Evolutionary conservation across 177 flowering plant species (phyloP).

Genomic region (Vitis hybrid): DNA sequence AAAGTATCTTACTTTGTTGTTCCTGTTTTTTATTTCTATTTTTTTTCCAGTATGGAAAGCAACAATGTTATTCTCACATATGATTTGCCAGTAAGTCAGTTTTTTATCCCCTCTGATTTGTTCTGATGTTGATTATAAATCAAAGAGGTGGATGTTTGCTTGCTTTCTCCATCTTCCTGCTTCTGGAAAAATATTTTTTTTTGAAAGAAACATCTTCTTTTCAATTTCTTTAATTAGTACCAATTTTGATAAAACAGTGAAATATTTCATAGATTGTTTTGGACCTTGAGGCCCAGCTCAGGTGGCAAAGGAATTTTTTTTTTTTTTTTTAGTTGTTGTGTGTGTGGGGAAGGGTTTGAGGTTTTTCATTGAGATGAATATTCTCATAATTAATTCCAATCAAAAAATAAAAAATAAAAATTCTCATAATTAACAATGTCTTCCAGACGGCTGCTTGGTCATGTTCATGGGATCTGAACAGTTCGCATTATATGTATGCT

Average conservation of each 20-base stretch:
- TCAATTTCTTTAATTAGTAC: background rate
- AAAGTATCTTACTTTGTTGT: conserved; percentile 6
- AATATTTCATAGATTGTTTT: background rate
- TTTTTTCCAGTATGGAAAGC: conserved; percentile 67
- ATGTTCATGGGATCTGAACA: conserved; percentile 77
- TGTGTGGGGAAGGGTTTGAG: no score
- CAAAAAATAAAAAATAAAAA: no score
- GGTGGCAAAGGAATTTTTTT: no score
- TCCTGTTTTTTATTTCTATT: background rate
- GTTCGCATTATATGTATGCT: conserved; percentile 59
- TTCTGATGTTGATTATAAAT: background rate
- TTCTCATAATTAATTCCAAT: background rate
- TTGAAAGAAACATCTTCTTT: background rate
- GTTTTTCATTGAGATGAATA: no score
- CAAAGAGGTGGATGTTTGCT: background rate
- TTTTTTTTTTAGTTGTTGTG: background rate
- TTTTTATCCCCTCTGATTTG: background rate
- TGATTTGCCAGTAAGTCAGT: conserved; percentile 71
- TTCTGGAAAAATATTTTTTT: background rate
- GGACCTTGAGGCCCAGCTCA: background rate
- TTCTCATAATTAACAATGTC: conserved; percentile 3
- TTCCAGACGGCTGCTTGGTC: conserved; percentile 86
- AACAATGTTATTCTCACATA: conserved; percentile 64
- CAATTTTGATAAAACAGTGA: background rate
- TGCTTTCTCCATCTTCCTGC: background rate